A percentile compares a stretch with the other conserved stretches of the same genome.
Conservation (phyloP, 441 rosid genomes). For the Bruguiera hainesii region DNA sequence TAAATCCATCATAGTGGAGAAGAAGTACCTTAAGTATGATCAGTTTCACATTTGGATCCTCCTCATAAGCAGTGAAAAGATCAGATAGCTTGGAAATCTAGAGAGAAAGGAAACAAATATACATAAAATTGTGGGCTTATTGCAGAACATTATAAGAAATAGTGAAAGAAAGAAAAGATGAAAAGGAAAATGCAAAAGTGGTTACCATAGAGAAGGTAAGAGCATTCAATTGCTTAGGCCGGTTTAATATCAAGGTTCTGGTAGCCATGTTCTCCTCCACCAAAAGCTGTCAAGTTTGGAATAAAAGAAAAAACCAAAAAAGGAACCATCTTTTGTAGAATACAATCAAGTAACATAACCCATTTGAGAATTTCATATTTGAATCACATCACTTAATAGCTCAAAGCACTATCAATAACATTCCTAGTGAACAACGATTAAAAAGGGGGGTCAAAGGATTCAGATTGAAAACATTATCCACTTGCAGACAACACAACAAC, state of each 20-base stretch:
- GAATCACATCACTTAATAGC: too few relatives aligned
- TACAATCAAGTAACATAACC: too few relatives aligned
- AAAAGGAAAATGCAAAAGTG: background rate
- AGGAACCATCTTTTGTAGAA: background rate
- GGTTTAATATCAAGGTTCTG: slow-evolving; percentile 55
- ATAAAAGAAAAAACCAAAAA: background rate
- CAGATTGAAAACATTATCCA: too few relatives aligned
- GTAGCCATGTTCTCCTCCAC: slow-evolving; percentile 50
- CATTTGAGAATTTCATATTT: too few relatives aligned
- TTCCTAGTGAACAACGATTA: too few relatives aligned
- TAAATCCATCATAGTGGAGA: background rate
- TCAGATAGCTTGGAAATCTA: slow-evolving; percentile 52
- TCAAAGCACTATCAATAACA: too few relatives aligned
- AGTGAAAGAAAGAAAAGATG: background rate
- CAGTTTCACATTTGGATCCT: slow-evolving; percentile 50
- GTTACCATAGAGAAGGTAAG: slow-evolving; percentile 55
- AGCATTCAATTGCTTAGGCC: slow-evolving; percentile 71
- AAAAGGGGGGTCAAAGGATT: too few relatives aligned
- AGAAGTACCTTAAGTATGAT: slow-evolving; percentile 58
- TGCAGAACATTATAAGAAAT: too few relatives aligned
- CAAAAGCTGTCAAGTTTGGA: slow-evolving; percentile 37
- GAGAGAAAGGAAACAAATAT: background rate
- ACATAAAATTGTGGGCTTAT: too few relatives aligned
- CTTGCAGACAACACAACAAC: too few relatives aligned
- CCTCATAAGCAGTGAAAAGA: slow-evolving; percentile 48